Conservation (phyloP, 179 eudicot species). For the Carnegiea gigantea region DNA sequence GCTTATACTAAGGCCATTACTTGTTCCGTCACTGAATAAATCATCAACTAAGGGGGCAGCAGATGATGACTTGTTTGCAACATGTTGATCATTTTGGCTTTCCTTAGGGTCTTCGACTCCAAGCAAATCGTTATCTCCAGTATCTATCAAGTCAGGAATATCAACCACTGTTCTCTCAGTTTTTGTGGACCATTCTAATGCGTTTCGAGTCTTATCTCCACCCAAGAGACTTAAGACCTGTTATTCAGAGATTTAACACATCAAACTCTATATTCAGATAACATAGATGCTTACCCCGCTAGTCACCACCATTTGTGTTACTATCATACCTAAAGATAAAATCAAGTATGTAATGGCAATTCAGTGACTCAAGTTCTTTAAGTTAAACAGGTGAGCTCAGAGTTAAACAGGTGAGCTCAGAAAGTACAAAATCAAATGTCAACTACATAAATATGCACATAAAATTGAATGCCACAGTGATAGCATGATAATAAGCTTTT, state of each 20-base stretch:
- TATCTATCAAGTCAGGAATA: conserved; percentile 85
- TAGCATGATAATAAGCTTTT: too few relatives aligned
- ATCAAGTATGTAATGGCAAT: not conserved
- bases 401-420: not conserved
- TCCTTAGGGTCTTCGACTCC: conserved; percentile 40
- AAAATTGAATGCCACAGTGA: too few relatives aligned
- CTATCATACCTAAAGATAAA: not conserved
- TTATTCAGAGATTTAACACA: conserved; percentile 19
- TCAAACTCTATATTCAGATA: not conserved
- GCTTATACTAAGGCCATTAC: conserved; percentile 31
- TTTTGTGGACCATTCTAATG: conserved; percentile 41
- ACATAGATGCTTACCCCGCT: not conserved
- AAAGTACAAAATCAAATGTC: not conserved
- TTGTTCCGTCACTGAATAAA: conserved; percentile 51
- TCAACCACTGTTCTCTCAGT: conserved; percentile 43
- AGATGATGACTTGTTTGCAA: conserved; percentile 31
- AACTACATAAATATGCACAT: too few relatives aligned
- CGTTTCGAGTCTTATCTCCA: conserved; percentile 47
- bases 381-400: not conserved
- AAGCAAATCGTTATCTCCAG: conserved; percentile 57
- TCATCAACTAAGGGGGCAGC: conserved; percentile 63
- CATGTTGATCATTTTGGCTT: conserved; percentile 36
- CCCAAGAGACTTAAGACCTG: conserved; percentile 76
- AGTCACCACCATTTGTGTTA: not conserved
- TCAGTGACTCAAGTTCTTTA: not conserved